Evolutionary conservation across 2,329 filamentous ascomycete species (phyloP).

Genomic region (Cercospora berteroae): DNA sequence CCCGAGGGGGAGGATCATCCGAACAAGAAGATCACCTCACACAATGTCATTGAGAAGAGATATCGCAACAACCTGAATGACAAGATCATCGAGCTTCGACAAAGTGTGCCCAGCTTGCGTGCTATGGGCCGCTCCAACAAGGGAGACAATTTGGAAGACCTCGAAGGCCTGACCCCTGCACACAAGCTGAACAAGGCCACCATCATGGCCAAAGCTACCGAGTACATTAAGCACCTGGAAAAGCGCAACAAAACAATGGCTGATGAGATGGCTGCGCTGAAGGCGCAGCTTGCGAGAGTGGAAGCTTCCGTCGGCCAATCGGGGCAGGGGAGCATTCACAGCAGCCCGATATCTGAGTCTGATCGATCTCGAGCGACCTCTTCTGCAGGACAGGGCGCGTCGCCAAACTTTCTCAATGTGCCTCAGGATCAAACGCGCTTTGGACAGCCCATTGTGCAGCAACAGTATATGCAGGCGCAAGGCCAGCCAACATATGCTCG

Average conservation of each 20-base stretch:
- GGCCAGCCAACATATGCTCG: slow-evolving; percentile 35
- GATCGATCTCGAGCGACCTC: slow-evolving; percentile 31
- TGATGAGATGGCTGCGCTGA: slow-evolving; percentile 78
- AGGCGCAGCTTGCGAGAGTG: slow-evolving; percentile 63
- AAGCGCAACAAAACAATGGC: slow-evolving; percentile 79
- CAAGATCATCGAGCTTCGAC: slow-evolving; percentile 87
- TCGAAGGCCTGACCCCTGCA: slow-evolving; percentile 67
- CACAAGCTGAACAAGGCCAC: slow-evolving; percentile 99
- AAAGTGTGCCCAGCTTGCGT: slow-evolving; percentile 86
- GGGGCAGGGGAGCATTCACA: slow-evolving; percentile 28
- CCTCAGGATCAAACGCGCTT: slow-evolving; percentile 28
- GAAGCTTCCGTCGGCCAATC: slow-evolving; percentile 64
- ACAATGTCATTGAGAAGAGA: slow-evolving; percentile 97
- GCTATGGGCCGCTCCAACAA: slow-evolving; percentile 63
- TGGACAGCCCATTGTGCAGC: slow-evolving; percentile 28
- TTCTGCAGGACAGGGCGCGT: slow-evolving; percentile 28
- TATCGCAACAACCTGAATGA: slow-evolving; percentile 96
- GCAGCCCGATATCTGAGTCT: slow-evolving; percentile 24
- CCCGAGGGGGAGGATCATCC: slow-evolving; percentile 43
- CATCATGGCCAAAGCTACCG: slow-evolving; percentile 89
- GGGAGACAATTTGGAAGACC: slow-evolving; percentile 74
- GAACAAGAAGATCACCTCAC: slow-evolving; percentile 79
- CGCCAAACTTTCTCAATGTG: slow-evolving; percentile 31
- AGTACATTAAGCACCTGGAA: slow-evolving; percentile 92
- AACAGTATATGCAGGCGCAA: slow-evolving; percentile 38